A percentile compares a stretch with the other conserved stretches of the same genome.
Evolutionary conservation across 2,329 filamentous ascomycete genomes (phyloP).

Genomic region (Rhexocercosporidium sp.): DNA sequence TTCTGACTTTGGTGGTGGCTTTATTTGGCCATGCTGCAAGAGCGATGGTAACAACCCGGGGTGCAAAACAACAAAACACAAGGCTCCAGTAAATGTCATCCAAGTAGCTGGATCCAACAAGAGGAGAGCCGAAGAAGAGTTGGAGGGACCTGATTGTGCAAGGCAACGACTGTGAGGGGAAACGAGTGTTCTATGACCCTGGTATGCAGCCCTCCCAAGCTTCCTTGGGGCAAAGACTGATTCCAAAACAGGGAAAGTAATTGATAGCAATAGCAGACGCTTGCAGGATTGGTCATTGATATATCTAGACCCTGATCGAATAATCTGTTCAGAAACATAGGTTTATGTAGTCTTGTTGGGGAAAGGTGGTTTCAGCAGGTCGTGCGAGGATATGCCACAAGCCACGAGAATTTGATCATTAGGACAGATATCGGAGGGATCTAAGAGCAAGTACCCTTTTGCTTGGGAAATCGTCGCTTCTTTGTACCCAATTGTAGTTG

Average conservation of each 20-base stretch:
- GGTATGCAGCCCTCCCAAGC: neutral
- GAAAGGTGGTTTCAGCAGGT: neutral
- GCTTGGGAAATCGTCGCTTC: neutral
- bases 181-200: conserved; percentile 11
- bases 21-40: conserved; percentile 23
- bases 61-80: conserved; percentile 15
- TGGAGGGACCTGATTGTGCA: neutral
- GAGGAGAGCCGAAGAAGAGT: neutral
- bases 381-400: conserved; percentile 6
- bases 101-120: neutral
- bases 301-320: neutral
- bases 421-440: neutral
- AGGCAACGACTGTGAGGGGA: neutral
- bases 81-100: conserved; percentile 11
- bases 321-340: conserved; percentile 5
- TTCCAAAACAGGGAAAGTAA: neutral
- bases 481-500: neutral
- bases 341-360: conserved; percentile 12
- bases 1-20: conserved; percentile 18
- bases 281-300: conserved; percentile 10
- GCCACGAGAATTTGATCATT: neutral
- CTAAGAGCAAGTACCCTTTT: neutral
- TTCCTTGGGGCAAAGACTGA: neutral
- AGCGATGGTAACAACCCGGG: conserved; percentile 3
- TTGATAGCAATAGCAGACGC: neutral